Evolutionary conservation across 2,329 filamentous ascomycete species (phyloP).

Genomic region (Phialophora verrucosa): DNA sequence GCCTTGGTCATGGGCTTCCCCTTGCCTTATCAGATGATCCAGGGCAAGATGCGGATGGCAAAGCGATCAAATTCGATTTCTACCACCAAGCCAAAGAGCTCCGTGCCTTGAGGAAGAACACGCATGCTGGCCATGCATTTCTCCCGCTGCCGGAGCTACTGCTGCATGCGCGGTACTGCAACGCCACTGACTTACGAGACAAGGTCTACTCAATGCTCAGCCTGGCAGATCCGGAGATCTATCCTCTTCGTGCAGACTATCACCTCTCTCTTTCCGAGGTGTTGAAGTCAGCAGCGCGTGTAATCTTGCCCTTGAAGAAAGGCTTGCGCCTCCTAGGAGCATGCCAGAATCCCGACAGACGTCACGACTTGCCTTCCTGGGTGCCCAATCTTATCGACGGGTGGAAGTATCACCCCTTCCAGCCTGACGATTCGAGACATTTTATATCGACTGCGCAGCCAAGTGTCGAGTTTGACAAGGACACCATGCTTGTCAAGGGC

Average conservation of each 20-base stretch:
- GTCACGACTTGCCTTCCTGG: conserved; percentile 16
- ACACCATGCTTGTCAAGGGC: conserved; percentile 19
- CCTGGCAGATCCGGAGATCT: conserved; percentile 18
- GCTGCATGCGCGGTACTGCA: conserved; percentile 8
- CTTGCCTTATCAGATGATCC: neutral
- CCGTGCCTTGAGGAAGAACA: conserved; percentile 11
- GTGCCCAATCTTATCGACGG: conserved; percentile 16
- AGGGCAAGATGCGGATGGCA: neutral
- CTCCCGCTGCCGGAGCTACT: conserved; percentile 4
- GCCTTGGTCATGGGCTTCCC: conserved; percentile 5
- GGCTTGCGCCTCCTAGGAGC: conserved; percentile 15
- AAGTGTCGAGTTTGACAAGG: conserved; percentile 8
- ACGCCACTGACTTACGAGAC: conserved; percentile 21
- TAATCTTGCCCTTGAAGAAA: conserved; percentile 13
- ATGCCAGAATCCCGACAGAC: conserved; percentile 12
- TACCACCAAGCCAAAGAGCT: conserved; percentile 12
- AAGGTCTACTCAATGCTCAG: conserved; percentile 21
- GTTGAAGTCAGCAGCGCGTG: conserved; percentile 4
- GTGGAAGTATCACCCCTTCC: conserved; percentile 21
- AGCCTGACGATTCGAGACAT: conserved; percentile 10
- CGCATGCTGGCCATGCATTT: conserved; percentile 6
- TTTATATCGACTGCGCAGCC: conserved; percentile 3
- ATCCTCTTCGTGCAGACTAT: conserved; percentile 15
- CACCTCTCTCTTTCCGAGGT: conserved; percentile 12
- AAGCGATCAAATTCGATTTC: conserved; percentile 5